A percentile compares a stretch with the other conserved stretches of the same genome.
These are phyloP conservation scores for Penicillium crustosum DNA, from an alignment of 2,329 filamentous ascomycete genomes.

Conservation along the genomic window DNA sequence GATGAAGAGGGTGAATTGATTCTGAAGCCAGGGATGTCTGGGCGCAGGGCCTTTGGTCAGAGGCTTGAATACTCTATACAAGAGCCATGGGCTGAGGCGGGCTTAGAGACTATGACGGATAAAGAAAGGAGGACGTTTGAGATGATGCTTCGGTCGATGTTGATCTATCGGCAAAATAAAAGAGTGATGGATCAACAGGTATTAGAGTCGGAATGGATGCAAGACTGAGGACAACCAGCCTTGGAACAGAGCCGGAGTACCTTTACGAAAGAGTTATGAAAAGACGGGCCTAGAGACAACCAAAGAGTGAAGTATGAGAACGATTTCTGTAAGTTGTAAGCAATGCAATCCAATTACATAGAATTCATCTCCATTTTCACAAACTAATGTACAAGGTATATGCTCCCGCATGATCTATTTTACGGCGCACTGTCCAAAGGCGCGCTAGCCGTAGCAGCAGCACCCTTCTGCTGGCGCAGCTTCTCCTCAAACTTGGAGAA, in stretches of 20 bases:
- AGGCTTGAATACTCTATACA: slow-evolving; percentile 27
- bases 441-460: slow-evolving; percentile 52
- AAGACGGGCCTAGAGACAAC: neutral
- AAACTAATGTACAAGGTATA: slow-evolving; percentile 9
- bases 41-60: slow-evolving; percentile 13
- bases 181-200: slow-evolving; percentile 24
- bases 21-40: neutral
- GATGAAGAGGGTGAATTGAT: slow-evolving; percentile 19
- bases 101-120: slow-evolving; percentile 16
- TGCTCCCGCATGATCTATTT: neutral
- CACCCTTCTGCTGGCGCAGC: slow-evolving; percentile 58
- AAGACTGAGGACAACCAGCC: slow-evolving; percentile 21
- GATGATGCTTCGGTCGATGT: slow-evolving; percentile 26
- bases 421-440: slow-evolving; percentile 52
- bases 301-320: neutral
- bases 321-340: too few relatives aligned
- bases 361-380: neutral
- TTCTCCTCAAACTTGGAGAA: slow-evolving; percentile 96
- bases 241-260: slow-evolving; percentile 12
- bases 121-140: slow-evolving; percentile 25
- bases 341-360: too few relatives aligned
- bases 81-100: slow-evolving; percentile 24
- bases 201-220: slow-evolving; percentile 30
- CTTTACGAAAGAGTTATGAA: neutral
- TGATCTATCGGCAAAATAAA: slow-evolving; percentile 21